Evolutionary conservation across 345 rosid species (phyloP), one percentile per base, ranked within the genome.

Genomic region (Luvunga scandens): DNA sequence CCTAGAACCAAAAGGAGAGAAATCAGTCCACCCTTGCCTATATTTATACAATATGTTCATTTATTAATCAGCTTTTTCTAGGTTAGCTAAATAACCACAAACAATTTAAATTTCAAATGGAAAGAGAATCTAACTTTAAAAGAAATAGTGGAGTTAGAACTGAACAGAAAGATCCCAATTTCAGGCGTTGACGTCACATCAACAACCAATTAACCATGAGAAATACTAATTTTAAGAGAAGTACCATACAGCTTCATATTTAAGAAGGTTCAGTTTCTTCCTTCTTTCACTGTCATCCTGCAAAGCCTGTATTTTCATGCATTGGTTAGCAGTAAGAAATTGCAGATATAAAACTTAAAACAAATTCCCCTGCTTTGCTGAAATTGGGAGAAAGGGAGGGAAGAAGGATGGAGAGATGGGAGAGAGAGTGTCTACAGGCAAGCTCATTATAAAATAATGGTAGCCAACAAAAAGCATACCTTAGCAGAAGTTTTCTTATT

Each of bases 171-270:
- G 57, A 5, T 53, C 22, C 57, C 57, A 53, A 18, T 5, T 53
- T 18, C 57, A 53, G 57, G 33, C 4, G 28, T 42, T 14, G 13
- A 31, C 27, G 2, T 53, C 25, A 8, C 7, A 53, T 53, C 24
- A 64, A 53, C 27, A 16, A 55, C 50, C 50, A 45, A 45, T 16
- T 9, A 39, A 39, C 14, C 50, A 45, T 79, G 78, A 83, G 82
- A 81, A 75, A 84, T 67, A 68, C 66, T 59, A 78, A 85, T 81
- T 75, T 70, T 50, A 77, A 76, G 82, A 81, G 61, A 82, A 85
- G 77, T 78, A 72, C 80, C 96, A 78, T 92, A 95, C 99, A 77
- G 98, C 98, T 89, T 91, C 99, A 80, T 95, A 93, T 82, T 90
- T 34, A 79, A 95, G 97, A 81, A 93, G 79, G 87, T 89, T 95